Conservation (phyloP, 306 rosid genomes). For the Dryas octopetala region DNA sequence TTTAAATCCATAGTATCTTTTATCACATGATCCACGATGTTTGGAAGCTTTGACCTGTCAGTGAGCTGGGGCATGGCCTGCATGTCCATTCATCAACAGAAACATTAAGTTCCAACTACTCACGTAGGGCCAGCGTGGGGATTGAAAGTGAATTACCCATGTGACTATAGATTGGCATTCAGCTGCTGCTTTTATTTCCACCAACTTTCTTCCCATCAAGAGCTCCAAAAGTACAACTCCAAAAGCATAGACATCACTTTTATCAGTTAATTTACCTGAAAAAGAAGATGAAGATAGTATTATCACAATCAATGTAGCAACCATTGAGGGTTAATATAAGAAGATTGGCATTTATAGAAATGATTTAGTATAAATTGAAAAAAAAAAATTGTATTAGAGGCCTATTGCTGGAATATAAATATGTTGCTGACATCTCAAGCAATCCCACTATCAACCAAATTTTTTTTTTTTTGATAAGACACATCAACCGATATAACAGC, state of each 20-base stretch:
- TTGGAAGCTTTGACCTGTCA: constrained; percentile 81
- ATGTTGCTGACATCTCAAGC: not conserved
- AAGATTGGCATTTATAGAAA: not conserved
- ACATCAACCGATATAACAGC: not conserved
- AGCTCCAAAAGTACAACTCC: constrained; percentile 89
- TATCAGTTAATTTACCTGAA: constrained; percentile 87
- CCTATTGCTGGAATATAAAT: not conserved
- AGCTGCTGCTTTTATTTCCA: constrained; percentile 52
- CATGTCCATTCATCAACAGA: constrained; percentile 26
- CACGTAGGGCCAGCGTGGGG: not conserved
- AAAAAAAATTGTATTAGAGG: not conserved
- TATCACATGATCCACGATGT: constrained; percentile 72
- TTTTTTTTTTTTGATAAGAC: too few species aligned
- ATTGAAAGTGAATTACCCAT: constrained; percentile 56
- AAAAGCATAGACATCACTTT: constrained; percentile 89
- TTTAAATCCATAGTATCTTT: constrained; percentile 83
- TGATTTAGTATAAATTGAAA: not conserved
- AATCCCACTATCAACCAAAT: not conserved
- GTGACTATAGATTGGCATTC: constrained; percentile 68
- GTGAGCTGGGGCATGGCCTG: constrained; percentile 96
- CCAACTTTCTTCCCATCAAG: constrained; percentile 69
- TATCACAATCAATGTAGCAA: not conserved
- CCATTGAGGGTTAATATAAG: not conserved
- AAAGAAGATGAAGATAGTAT: not conserved
- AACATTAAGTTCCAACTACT: constrained; percentile 1